Base-by-base conservation (phyloP, 176 grass and related monocot genomes). In the Ensete ventricosum region DNA sequence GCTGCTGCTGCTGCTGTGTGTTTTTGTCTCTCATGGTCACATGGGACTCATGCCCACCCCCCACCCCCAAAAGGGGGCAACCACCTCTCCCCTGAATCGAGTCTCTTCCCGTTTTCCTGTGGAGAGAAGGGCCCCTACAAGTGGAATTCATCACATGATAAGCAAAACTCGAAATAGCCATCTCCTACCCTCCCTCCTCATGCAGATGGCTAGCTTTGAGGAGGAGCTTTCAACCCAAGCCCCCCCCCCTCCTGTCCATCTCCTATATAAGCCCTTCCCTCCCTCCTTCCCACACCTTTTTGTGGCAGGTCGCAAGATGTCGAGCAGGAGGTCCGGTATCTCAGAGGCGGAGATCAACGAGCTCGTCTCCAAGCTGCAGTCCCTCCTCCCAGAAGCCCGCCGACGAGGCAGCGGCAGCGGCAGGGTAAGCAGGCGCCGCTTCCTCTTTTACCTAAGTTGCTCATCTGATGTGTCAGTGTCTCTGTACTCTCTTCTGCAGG, bases 311-410 rank as follows among this genome's bases (percentile, higher is more conserved):
- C 34, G 4, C 34, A 58, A 74, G 73, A 88, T 88, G 89, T 88
- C 89, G 53, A 81, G 72, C 75, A 76, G 89, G 81, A 83, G 83
- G 78, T 79, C 85, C 12, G 73, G 76, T 55, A 83, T 92, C 13
- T 78, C 90, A 24, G 90, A 92, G 62, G 90, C 89, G 70, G 87
- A 89, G 87, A 89, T 89, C 79, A 80, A 63, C 75, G 90, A 92
- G 87, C 90, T 92, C 77, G 87, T 92, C 82, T 87, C 90, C 70
- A 89, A 84, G 84, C 90, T 92, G 4, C 90, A 87, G 68, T 80
- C 86, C 43, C 67, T 88, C 14, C 89, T 92, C 83, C 89, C 89
- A 21, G 82, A 65, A 9, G 20, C 63, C 27, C 67, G 79, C 50
- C 81, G 86, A 73, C 29, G 83, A 12, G 49, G 60, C 17, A 71